phyloP scores from a whole-genome alignment of 495 filamentous ascomycete species.

The Podospora bellae-mahoneyi region DNA sequence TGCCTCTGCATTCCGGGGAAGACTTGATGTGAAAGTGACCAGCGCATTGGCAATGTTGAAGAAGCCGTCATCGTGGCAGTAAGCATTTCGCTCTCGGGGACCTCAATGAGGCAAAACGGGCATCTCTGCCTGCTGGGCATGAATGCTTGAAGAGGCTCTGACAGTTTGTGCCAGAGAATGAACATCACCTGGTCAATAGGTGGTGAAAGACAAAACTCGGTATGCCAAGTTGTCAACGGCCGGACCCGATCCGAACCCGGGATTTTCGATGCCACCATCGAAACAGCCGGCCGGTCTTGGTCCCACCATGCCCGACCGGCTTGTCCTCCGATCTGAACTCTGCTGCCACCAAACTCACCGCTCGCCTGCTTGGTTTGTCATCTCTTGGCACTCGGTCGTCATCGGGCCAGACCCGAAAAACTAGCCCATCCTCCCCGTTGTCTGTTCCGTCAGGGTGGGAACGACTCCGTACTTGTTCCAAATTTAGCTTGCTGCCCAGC shows the following conservation, averaged over 20 bases:
- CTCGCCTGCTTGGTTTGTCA: constrained; percentile 3
- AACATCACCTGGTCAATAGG: neutral
- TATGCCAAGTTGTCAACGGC: constrained; percentile 2
- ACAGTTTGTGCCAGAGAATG: neutral
- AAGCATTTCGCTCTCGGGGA: neutral
- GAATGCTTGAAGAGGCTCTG: neutral
- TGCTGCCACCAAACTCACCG: neutral
- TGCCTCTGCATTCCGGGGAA: neutral
- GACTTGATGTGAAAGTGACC: neutral
- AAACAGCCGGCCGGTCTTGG: constrained; percentile 1
- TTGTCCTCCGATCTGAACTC: neutral
- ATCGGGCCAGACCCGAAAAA: neutral
- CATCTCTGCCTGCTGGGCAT: neutral
- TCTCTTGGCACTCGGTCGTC: neutral
- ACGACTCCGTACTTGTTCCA: constrained; percentile 1
- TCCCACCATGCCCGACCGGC: neutral
- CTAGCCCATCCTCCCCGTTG: neutral
- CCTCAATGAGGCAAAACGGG: neutral
- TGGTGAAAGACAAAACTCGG: neutral
- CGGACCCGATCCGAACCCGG: constrained; percentile 7
- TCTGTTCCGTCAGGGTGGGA: constrained; percentile 9
- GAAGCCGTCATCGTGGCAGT: neutral
- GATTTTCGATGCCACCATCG: neutral
- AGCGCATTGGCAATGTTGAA: neutral
- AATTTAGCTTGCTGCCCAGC: constrained; percentile 3